Conservation (phyloP, 1,139 yeast genomes). For the Nakaseomyces bracarensis region DNA sequence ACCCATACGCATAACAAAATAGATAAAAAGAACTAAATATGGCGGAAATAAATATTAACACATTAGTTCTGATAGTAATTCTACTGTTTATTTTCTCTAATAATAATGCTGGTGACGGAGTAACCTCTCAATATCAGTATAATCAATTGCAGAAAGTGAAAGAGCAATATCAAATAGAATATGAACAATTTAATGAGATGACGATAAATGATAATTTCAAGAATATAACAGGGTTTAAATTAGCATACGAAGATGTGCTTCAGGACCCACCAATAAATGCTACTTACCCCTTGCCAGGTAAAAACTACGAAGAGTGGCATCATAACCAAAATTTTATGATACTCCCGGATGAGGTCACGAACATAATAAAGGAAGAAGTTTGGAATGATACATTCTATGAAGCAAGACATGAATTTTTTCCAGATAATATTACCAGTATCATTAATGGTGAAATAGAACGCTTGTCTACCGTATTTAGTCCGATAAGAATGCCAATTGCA, state of each 20-base stretch:
- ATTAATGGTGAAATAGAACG: conserved; percentile 23
- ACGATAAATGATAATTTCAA: conserved; percentile 52
- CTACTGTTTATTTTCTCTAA: conserved; percentile 38
- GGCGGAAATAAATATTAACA: conserved; percentile 31
- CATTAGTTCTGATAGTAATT: conserved; percentile 25
- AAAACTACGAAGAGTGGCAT: conserved; percentile 42
- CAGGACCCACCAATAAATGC: conserved; percentile 38
- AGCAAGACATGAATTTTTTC: conserved; percentile 16
- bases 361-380: conserved; percentile 20
- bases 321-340: conserved; percentile 49
- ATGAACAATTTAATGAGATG: conserved; percentile 35
- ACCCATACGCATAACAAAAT: too few species aligned
- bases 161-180: conserved; percentile 21
- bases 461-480: conserved; percentile 16
- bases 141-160: conserved; percentile 25
- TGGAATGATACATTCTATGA: conserved; percentile 17
- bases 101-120: conserved; percentile 57
- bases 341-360: conserved; percentile 51
- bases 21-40: too few species aligned
- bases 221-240: conserved; percentile 62
- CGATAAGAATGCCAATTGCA: conserved; percentile 28
- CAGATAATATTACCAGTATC: conserved; percentile 28
- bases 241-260: conserved; percentile 51
- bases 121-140: conserved; percentile 30
- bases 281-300: conserved; percentile 51